phyloP scores from a whole-genome alignment of 2,329 filamentous ascomycete genomes.

The Ciborinia camelliae region DNA sequence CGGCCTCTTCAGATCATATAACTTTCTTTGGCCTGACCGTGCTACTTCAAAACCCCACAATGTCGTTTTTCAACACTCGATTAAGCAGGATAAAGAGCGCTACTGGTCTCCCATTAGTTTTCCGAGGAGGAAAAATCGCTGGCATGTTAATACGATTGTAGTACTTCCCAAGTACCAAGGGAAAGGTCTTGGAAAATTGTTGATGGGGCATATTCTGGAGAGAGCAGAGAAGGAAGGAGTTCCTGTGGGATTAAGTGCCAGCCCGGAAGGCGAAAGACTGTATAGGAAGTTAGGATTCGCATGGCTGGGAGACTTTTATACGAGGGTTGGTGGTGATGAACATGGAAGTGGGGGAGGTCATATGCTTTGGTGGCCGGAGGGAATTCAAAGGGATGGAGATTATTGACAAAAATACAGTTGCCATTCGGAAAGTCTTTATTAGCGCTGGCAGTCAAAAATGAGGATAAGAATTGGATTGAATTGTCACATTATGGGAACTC shows the following conservation, averaged over 20 bases:
- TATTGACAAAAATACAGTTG: background rate
- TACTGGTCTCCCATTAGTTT: constrained; percentile 28
- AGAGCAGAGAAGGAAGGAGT: constrained; percentile 28
- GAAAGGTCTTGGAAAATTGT: constrained; percentile 28
- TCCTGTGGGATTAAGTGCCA: constrained; percentile 27
- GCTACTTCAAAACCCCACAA: constrained; percentile 13
- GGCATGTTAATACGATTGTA: constrained; percentile 28
- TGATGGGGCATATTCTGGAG: constrained; percentile 27
- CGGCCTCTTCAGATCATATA: constrained; percentile 11
- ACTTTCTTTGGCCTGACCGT: constrained; percentile 25
- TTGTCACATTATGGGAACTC: too few relatives aligned
- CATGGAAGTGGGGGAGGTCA: constrained; percentile 26
- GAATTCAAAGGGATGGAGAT: background rate
- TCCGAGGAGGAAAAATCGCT: constrained; percentile 27
- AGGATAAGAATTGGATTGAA: background rate
- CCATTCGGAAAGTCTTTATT: too few relatives aligned
- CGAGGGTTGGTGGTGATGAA: constrained; percentile 15
- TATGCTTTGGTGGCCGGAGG: constrained; percentile 30
- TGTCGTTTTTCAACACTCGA: constrained; percentile 18
- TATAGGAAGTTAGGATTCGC: constrained; percentile 33
- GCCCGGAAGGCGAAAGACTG: constrained; percentile 27
- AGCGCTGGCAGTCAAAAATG: too few relatives aligned
- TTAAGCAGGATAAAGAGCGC: constrained; percentile 19
- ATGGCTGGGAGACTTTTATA: constrained; percentile 25
- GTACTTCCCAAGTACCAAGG: constrained; percentile 29